A percentile compares a stretch with the other conserved stretches of the same genome.
These are phyloP conservation scores for Pichia manshurica DNA, from an alignment of 805 yeast species.

Conservation along the genomic window DNA sequence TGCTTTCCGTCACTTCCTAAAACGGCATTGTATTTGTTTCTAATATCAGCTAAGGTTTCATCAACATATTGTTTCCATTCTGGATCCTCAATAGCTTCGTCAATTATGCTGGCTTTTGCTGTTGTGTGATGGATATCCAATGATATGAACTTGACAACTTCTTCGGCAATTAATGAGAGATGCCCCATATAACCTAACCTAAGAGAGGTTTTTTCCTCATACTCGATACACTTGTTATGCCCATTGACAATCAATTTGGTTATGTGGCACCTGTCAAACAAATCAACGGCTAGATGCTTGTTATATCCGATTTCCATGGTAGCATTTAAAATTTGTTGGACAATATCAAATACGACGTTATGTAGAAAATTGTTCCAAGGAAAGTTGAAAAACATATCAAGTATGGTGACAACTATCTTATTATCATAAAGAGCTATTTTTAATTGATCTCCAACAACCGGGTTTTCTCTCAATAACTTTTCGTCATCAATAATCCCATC, in stretches of 20 bases:
- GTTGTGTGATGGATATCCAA: conserved; percentile 57
- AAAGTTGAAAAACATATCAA: conserved; percentile 69
- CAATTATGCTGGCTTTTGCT: conserved; percentile 45
- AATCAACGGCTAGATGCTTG: conserved; percentile 64
- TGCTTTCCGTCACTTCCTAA: conserved; percentile 53
- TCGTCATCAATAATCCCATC: conserved; percentile 21
- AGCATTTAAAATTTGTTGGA: conserved; percentile 87
- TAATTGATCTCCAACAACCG: conserved; percentile 82
- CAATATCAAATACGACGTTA: conserved; percentile 92
- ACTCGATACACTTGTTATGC: conserved; percentile 47
- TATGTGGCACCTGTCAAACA: conserved; percentile 60
- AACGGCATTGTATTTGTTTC: conserved; percentile 91
- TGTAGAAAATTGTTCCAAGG: conserved; percentile 98
- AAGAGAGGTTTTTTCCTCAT: conserved; percentile 54
- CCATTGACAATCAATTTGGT: conserved; percentile 51
- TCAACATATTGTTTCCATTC: conserved; percentile 57
- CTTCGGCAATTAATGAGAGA: conserved; percentile 87
- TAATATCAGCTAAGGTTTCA: conserved; percentile 75
- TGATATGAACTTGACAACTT: conserved; percentile 80
- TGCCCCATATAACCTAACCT: conserved; percentile 98
- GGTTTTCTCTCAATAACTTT: conserved; percentile 41
- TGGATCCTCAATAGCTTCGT: conserved; percentile 30
- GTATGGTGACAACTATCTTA: conserved; percentile 59
- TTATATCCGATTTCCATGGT: conserved; percentile 75
- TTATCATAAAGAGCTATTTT: conserved; percentile 79